A percentile compares a stretch with the other conserved stretches of the same genome.
These are phyloP conservation scores for Microstegium vimineum DNA, from an alignment of 176 grass and related monocot species.

Conservation along the genomic window DNA sequence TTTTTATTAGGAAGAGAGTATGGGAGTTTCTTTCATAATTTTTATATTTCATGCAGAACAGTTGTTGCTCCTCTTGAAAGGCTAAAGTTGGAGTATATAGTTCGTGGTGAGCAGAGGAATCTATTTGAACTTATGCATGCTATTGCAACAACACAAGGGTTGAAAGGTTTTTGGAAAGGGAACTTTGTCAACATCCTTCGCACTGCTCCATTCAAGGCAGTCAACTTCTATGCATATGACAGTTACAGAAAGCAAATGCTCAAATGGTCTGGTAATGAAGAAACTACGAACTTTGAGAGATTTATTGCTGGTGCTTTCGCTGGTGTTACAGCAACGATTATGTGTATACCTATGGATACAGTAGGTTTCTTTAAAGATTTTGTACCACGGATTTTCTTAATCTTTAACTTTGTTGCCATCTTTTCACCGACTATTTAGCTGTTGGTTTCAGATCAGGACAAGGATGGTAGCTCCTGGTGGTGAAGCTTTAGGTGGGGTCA, in stretches of 20 bases:
- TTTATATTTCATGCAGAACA: constrained; percentile 61
- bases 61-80: constrained; percentile 94
- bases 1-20: background rate
- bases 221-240: constrained; percentile 98
- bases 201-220: constrained; percentile 94
- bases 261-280: constrained; percentile 85
- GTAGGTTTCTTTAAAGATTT: constrained; percentile 47
- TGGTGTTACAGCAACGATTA: constrained; percentile 77
- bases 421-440: background rate
- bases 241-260: constrained; percentile 78
- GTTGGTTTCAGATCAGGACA: constrained; percentile 84
- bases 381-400: background rate
- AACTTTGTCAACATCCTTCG: constrained; percentile 97
- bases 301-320: constrained; percentile 88
- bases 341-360: constrained; percentile 97
- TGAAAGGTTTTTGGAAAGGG: constrained; percentile 98
- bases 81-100: constrained; percentile 95
- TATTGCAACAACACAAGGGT: constrained; percentile 72
- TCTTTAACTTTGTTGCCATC: background rate
- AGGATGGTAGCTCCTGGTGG: constrained; percentile 95
- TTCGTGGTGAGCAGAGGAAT: constrained; percentile 90
- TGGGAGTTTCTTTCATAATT: constrained; percentile 21
- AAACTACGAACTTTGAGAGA: constrained; percentile 92
- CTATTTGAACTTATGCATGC: constrained; percentile 74
- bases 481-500: constrained; percentile 86